A percentile compares a stretch with the other conserved stretches of the same genome.
Evolutionary conservation across 2,329 filamentous ascomycete genomes (phyloP).

Genomic region (Gyromitra esculenta): DNA sequence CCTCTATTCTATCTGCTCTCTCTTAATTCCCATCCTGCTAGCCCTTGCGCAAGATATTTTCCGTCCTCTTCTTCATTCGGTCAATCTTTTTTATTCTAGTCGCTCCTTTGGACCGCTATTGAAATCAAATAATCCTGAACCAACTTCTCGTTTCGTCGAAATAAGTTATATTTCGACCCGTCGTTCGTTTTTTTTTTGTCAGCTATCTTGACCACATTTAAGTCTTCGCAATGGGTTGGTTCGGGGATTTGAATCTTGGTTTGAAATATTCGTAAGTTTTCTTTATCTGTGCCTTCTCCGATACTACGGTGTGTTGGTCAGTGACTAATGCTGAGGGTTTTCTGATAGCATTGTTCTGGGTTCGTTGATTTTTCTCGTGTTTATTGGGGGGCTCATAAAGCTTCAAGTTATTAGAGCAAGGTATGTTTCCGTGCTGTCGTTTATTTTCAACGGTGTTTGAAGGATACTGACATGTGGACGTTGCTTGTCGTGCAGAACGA

Average conservation of each 20-base stretch:
- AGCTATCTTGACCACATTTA: background rate
- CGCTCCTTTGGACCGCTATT: slow-evolving; percentile 28
- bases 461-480: slow-evolving; percentile 26
- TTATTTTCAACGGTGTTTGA: slow-evolving; percentile 1
- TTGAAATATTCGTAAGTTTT: slow-evolving; percentile 53
- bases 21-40: slow-evolving; percentile 26
- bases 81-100: slow-evolving; percentile 32
- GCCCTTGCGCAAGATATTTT: slow-evolving; percentile 16
- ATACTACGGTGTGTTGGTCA: background rate
- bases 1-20: slow-evolving; percentile 1
- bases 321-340: slow-evolving; percentile 5
- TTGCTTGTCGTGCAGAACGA: slow-evolving; percentile 45
- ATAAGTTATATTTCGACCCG: slow-evolving; percentile 7
- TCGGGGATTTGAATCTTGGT: slow-evolving; percentile 51
- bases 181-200: slow-evolving; percentile 17
- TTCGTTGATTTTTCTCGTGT: slow-evolving; percentile 44
- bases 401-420: slow-evolving; percentile 45
- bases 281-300: background rate
- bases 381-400: slow-evolving; percentile 43
- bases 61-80: slow-evolving; percentile 36
- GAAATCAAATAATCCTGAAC: slow-evolving; percentile 2
- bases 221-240: slow-evolving; percentile 48
- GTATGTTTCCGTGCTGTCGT: slow-evolving; percentile 41
- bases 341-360: slow-evolving; percentile 49
- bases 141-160: slow-evolving; percentile 21